Base-by-base conservation (phyloP, 306 rosid species). In the Dicorynia guianensis region DNA sequence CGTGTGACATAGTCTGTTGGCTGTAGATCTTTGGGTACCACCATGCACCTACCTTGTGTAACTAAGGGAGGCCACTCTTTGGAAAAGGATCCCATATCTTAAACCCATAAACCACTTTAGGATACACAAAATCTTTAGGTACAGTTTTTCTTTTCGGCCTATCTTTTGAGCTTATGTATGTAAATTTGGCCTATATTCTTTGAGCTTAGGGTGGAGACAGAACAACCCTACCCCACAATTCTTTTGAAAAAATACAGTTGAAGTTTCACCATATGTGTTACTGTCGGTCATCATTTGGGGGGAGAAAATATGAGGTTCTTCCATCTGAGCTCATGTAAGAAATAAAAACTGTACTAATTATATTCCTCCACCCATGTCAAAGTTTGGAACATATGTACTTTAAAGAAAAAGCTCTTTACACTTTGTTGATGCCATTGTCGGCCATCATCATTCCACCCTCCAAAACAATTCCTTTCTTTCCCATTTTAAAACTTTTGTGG, bases 381-480 rank as follows among this genome's bases (percentile, higher is more conserved):
- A 85, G 84, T 78, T 85, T 48, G 83, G 78, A 82, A 83, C 86
- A 81, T 62, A 2, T 79, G 84, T 75, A 85, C 90, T 87, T 83
- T 83, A 85, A 81, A 83, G 88, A 18, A 73, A 70, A 81, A 57
- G 78, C 57, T 79, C 71, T 71, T 59, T 67, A 74, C 56, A 82
- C 79, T 87, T 81, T 76, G 75, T 80, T 89, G 84, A 80, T 85
- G 86, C 80, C 20, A 69, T 76, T 85, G 94, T 87, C 89, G 90
- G 87, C 92, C 93, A 89, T 82, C 93, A 89, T 82, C 79, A 83
- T 73, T 80, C 74, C 79, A 69, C 85, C 81, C 43, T 80, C 73
- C 20, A 59, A 75, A 69, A 76, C 64, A 42, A 72, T 52, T 75
- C 71, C 78, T 79, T 74, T 59, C 70, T 52, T 25, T 25, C 30